Conservation (phyloP, 2,329 filamentous ascomycete genomes). For the Fusarium redolens region DNA sequence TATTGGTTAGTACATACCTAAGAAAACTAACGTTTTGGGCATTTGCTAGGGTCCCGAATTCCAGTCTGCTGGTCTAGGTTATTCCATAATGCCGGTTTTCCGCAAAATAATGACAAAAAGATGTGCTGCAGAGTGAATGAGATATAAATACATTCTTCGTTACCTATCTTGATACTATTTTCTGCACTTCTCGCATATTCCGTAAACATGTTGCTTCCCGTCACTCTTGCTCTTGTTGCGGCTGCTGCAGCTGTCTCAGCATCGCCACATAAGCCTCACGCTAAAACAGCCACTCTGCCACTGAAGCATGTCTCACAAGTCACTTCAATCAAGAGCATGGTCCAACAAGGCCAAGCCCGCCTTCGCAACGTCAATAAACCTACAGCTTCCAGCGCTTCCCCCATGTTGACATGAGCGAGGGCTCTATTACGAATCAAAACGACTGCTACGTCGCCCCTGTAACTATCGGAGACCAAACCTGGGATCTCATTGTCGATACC, state of each 20-base stretch:
- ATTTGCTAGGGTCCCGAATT: too few species aligned
- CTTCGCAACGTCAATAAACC: neutral
- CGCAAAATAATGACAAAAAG: neutral
- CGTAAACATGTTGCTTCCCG: neutral
- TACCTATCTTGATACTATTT: too few species aligned
- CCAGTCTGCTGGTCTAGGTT: too few species aligned
- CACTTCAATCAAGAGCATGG: neutral
- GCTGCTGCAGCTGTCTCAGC: neutral
- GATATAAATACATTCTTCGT: too few species aligned
- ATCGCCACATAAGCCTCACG: neutral
- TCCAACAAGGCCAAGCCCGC: neutral
- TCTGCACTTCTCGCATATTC: too few species aligned
- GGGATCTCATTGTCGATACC: neutral
- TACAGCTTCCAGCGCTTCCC: rapidly evolving
- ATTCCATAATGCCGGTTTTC: neutral
- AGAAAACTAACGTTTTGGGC: too few species aligned
- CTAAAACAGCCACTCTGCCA: neutral
- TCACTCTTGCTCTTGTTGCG: neutral
- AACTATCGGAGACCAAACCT: neutral
- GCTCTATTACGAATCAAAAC: neutral
- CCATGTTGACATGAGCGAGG: neutral
- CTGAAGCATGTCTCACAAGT: neutral
- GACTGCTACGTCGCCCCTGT: neutral
- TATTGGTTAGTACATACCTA: too few species aligned
- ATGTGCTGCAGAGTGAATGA: too few species aligned